phyloP scores from a whole-genome alignment of 106 monocot species.

The Dendrobium huoshanense region DNA sequence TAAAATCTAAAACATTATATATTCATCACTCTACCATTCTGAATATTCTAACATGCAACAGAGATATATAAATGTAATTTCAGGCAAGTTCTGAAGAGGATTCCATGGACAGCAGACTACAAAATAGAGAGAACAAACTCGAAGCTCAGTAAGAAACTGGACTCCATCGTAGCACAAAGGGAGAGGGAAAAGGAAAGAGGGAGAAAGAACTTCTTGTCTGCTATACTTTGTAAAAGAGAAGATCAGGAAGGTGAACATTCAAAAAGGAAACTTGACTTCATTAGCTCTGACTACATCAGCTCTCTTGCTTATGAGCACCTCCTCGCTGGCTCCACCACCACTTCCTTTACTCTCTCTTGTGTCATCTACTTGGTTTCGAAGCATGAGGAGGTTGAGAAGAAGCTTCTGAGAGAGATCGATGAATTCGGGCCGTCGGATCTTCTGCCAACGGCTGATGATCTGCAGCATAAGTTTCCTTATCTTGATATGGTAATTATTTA shows the following conservation, averaged over 20 bases:
- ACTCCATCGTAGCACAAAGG: conserved; percentile 29
- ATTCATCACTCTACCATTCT: too few relatives aligned
- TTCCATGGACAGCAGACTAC: conserved; percentile 43
- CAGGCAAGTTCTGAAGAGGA: conserved; percentile 36
- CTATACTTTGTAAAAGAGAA: conserved; percentile 44
- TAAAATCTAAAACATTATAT: too few relatives aligned
- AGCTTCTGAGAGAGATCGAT: conserved; percentile 63
- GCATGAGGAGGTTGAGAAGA: conserved; percentile 66
- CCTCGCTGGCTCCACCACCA: conserved; percentile 70
- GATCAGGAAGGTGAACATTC: neutral
- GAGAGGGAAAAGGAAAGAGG: conserved; percentile 11
- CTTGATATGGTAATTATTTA: conserved; percentile 54
- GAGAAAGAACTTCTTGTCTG: conserved; percentile 42
- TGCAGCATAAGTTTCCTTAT: conserved; percentile 60
- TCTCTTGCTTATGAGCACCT: conserved; percentile 84
- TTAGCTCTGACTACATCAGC: conserved; percentile 46
- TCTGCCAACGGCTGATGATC: conserved; percentile 50
- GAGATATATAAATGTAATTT: neutral
- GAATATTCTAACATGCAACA: too few relatives aligned
- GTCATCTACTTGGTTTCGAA: conserved; percentile 64
- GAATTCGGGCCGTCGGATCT: conserved; percentile 31
- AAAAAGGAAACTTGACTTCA: conserved; percentile 16
- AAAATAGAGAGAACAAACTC: conserved; percentile 37
- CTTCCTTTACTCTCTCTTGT: conserved; percentile 58
- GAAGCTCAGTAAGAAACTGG: conserved; percentile 26